Evolutionary conservation across 2,329 filamentous ascomycete species (phyloP).

Genomic region (Phyllosticta citriasiana): DNA sequence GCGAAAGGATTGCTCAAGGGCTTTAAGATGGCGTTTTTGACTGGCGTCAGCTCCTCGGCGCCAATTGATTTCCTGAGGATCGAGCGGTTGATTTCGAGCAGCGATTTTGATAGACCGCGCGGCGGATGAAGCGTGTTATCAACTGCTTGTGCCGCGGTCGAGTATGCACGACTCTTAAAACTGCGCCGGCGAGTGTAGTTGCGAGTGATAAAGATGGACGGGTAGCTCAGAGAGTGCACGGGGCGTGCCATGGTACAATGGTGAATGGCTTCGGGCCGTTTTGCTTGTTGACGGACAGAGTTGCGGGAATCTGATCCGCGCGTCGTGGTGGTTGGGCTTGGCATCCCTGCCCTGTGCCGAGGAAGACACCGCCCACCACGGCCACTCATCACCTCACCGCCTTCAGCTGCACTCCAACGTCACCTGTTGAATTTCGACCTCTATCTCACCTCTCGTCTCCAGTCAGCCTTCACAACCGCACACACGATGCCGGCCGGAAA

Average conservation of each 20-base stretch:
- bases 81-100: not conserved
- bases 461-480: not conserved
- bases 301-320: not conserved
- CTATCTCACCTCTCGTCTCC: not conserved
- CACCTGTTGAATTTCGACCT: not conserved
- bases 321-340: not conserved
- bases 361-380: not conserved
- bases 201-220: not conserved
- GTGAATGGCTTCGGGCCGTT: not conserved
- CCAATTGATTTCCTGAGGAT: not conserved
- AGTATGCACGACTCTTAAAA: not conserved
- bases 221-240: not conserved
- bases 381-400: not conserved
- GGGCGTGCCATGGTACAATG: not conserved
- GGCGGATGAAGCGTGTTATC: not conserved
- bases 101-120: not conserved
- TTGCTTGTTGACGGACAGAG: not conserved
- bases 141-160: not conserved
- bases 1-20: not conserved
- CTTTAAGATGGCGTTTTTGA: not conserved
- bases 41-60: not conserved
- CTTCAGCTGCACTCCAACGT: not conserved
- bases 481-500: slow-evolving; percentile 15
- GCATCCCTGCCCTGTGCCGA: not conserved
- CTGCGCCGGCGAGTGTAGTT: not conserved